phyloP scores from a whole-genome alignment of 495 filamentous ascomycete genomes.

The Chaetomium fimeti region DNA sequence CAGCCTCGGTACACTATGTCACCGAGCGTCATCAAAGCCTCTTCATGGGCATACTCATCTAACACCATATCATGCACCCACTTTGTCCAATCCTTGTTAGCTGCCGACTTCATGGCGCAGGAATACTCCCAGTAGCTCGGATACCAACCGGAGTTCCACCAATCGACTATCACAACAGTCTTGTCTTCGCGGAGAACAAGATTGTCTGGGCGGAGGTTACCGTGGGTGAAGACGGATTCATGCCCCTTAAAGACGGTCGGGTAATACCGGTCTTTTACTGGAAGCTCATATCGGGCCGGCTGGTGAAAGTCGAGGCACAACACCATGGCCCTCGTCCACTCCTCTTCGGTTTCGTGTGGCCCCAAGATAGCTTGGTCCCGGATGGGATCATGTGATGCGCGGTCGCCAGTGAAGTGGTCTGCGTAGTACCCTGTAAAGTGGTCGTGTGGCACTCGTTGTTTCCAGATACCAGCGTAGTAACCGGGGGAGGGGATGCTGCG shows the following conservation, averaged over 20 bases:
- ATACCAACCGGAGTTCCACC: neutral
- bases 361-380: neutral
- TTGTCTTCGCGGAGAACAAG: neutral
- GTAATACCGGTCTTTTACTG: too few relatives aligned
- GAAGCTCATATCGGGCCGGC: too few relatives aligned
- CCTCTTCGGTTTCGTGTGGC: neutral
- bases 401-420: too few relatives aligned
- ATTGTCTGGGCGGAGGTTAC: neutral
- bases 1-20: too few relatives aligned
- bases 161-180: neutral
- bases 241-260: neutral
- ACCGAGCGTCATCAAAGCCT: too few relatives aligned
- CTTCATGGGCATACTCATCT: too few relatives aligned
- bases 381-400: neutral
- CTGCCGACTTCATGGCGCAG: too few relatives aligned
- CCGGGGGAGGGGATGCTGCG: neutral
- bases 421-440: neutral
- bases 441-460: neutral
- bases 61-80: too few relatives aligned
- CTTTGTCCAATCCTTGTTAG: too few relatives aligned
- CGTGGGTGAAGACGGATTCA: neutral
- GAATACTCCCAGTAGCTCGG: neutral
- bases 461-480: neutral
- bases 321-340: neutral
- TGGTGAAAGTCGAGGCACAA: neutral